phyloP scores from a whole-genome alignment of 2,329 filamentous ascomycete species.

The Pseudocercospora pini-densiflorae region DNA sequence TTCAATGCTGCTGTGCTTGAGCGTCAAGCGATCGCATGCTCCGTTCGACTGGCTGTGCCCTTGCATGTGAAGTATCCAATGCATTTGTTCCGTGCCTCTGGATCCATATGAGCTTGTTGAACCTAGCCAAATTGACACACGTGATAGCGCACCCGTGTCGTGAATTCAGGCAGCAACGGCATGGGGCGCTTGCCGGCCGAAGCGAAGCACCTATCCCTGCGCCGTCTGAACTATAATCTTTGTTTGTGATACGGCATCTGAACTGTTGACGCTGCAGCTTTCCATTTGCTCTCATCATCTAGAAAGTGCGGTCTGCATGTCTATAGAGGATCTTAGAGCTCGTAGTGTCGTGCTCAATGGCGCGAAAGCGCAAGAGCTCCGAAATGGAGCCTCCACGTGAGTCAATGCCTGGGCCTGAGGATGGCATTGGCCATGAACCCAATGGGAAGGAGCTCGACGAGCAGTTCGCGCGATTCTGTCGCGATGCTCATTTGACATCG shows the following conservation, averaged over 20 bases:
- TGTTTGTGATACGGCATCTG: neutral
- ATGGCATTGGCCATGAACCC: neutral
- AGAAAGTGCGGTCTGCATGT: neutral
- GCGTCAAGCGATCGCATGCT: too few relatives aligned
- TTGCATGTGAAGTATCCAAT: neutral
- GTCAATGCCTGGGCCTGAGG: neutral
- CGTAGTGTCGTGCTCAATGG: slow-evolving; percentile 7
- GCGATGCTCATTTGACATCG: slow-evolving; percentile 6
- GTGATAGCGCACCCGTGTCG: neutral
- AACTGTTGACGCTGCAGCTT: neutral
- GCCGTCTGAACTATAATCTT: neutral
- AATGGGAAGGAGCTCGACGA: neutral
- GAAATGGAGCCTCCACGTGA: slow-evolving; percentile 12
- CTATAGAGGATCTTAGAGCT: neutral
- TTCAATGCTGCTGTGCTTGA: too few relatives aligned
- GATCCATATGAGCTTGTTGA: too few relatives aligned
- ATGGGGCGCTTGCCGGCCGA: neutral
- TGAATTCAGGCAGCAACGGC: neutral
- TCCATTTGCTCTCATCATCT: neutral
- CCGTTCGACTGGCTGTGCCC: too few relatives aligned
- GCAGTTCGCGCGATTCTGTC: slow-evolving; percentile 8
- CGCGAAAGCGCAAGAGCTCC: slow-evolving; percentile 17
- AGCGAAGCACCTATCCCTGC: neutral
- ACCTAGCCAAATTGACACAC: neutral
- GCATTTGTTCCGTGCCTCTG: too few relatives aligned